These are phyloP conservation scores for Pythium dissotocum DNA, from an alignment of 352 stramenopile species.

Conservation along the genomic window DNA sequence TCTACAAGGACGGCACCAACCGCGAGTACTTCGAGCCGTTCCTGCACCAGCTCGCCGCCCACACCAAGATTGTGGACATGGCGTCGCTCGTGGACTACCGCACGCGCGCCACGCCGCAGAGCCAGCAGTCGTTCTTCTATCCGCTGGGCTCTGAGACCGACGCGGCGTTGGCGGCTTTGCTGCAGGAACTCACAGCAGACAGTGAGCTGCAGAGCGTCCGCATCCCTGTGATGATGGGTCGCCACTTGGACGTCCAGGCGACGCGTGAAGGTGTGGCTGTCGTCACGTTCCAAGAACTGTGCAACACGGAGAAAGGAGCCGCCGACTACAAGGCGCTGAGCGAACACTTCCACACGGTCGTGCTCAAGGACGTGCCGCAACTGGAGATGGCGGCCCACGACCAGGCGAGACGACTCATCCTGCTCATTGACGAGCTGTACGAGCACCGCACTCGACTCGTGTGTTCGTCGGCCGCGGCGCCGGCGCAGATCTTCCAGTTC, in stretches of 20 bases:
- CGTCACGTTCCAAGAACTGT: slow-evolving; percentile 94
- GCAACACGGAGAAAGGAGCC: slow-evolving; percentile 91
- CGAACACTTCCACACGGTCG: slow-evolving; percentile 90
- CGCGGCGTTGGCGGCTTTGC: slow-evolving; percentile 44
- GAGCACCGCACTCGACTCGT: slow-evolving; percentile 79
- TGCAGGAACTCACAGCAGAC: slow-evolving; percentile 37
- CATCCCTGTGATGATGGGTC: slow-evolving; percentile 83
- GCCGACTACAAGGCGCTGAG: slow-evolving; percentile 95
- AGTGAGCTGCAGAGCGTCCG: slow-evolving; percentile 35
- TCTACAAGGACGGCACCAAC: slow-evolving; percentile 97
- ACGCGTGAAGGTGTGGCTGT: slow-evolving; percentile 47
- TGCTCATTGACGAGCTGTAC: slow-evolving; percentile 97
- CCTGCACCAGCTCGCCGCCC: slow-evolving; percentile 90
- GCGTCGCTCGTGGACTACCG: slow-evolving; percentile 77
- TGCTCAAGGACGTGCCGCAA: slow-evolving; percentile 88
- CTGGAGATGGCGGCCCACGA: slow-evolving; percentile 90
- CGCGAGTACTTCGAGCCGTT: slow-evolving; percentile 97
- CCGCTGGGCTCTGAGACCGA: slow-evolving; percentile 42
- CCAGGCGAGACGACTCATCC: slow-evolving; percentile 95
- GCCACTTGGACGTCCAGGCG: slow-evolving; percentile 51
- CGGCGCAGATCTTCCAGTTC: slow-evolving; percentile 70
- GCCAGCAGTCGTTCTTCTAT: slow-evolving; percentile 51
- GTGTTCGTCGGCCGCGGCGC: slow-evolving; percentile 45
- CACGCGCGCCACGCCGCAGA: slow-evolving; percentile 38
- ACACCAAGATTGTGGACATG: slow-evolving; percentile 84